Base-by-base conservation (phyloP, 805 yeast genomes). In the Grigorovia yakushimaensis region DNA sequence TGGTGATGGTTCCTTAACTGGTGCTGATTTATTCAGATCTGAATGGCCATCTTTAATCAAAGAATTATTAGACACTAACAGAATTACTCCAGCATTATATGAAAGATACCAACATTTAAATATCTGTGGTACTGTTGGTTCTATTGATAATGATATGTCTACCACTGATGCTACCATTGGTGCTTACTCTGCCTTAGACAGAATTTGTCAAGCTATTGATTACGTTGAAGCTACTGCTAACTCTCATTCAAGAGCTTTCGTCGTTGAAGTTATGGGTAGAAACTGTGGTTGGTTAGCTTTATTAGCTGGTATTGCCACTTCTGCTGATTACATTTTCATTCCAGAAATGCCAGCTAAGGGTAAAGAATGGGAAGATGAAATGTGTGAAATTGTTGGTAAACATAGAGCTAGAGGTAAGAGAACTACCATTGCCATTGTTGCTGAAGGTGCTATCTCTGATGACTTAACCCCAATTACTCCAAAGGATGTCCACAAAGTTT, bases 221-320 rank as follows among this genome's bases (percentile, higher is more conserved):
- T 84, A 82, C 60, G 84, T 84, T 51, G 91, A 84, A 62, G 88
- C 89, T 21, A 84, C 94, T 21, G 94, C 94, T 21, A 76, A 77
- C 45, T 83, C 89, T 1, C 94, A 84, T 64, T 82, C 88, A 27
- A 71, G 94, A 61, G 93, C 91, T 4, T 84, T 84, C 59, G 86
- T 84, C 39, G 80, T 84, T 39, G 94, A 84, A 68, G 94, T 84
- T 18, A 84, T 84, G 94, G 94, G 94, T 50, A 74, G 94, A 66
- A 88, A 84, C 64, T 84, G 94, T 71, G 94, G 94, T 52, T 84
- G 94, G 94, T 72, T 84, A 52, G 91, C 85, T 1, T 69, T 84
- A 51, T 79, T 83, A 84, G 81, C 91, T 17, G 94, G 93, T 53
- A 73, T 84, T 50, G 77, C 88, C 13, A 79, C 88, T 15, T 79